phyloP scores from a whole-genome alignment of 106 monocot species.

The Chionographis japonica region DNA sequence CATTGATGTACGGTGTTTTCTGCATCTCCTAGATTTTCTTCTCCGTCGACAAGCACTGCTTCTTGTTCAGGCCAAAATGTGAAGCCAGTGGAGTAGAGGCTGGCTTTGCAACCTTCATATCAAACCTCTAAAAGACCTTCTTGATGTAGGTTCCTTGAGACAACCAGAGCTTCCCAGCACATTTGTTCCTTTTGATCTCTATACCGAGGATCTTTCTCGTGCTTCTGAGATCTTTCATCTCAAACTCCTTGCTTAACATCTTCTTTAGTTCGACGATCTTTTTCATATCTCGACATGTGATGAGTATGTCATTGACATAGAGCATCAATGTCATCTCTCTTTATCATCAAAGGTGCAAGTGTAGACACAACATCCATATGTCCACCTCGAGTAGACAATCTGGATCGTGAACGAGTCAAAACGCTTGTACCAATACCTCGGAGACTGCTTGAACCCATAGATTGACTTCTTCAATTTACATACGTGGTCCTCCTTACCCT shows the following conservation, averaged over 20 bases:
- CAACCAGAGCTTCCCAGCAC: background rate
- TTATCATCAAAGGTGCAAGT: background rate
- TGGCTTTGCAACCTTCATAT: background rate
- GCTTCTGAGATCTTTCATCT: slow-evolving; percentile 7
- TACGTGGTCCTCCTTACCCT: background rate
- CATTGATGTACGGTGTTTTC: background rate
- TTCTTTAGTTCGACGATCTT: background rate
- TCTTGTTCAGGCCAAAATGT: background rate
- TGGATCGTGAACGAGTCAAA: slow-evolving; percentile 7
- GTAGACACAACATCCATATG: slow-evolving; percentile 4
- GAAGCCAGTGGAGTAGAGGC: background rate
- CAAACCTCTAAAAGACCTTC: background rate
- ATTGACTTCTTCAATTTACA: slow-evolving; percentile 1
- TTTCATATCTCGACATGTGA: background rate
- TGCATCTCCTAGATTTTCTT: background rate
- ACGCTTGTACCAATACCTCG: slow-evolving; percentile 3
- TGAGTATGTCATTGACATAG: slow-evolving; percentile 6
- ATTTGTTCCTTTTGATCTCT: background rate
- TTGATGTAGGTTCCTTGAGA: slow-evolving; percentile 4
- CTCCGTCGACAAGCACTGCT: background rate
- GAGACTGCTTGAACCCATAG: slow-evolving; percentile 8
- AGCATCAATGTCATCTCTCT: background rate
- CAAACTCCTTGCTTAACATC: background rate
- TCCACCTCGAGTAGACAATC: background rate
- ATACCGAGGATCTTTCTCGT: background rate